These are phyloP conservation scores for Lolium perenne DNA, from an alignment of 176 grass and related monocot genomes.

Conservation along the genomic window DNA sequence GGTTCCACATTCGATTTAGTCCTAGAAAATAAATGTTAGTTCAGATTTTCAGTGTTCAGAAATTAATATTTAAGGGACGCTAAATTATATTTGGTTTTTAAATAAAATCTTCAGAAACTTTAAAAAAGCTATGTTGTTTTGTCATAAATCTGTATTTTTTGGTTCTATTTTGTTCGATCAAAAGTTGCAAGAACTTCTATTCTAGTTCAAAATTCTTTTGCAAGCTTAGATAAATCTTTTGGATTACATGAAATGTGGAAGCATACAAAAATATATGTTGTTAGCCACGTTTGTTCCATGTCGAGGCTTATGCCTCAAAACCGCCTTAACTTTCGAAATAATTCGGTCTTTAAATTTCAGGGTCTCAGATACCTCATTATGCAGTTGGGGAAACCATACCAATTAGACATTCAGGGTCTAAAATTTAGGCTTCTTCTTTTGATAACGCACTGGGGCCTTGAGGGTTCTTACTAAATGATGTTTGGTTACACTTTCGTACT, in stretches of 20 bases:
- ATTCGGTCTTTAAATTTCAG: neutral
- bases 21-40: conserved; percentile 9
- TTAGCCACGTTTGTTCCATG: neutral
- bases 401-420: neutral
- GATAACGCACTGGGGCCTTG: neutral
- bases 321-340: neutral
- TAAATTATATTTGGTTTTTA: neutral
- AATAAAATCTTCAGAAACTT: neutral
- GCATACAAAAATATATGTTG: neutral
- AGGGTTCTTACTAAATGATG: neutral
- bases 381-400: neutral
- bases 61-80: neutral
- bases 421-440: neutral
- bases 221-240: neutral
- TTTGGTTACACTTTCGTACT: neutral
- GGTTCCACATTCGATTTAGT: conserved; percentile 6
- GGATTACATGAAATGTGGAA: neutral
- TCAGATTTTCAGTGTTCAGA: neutral
- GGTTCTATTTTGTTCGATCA: neutral
- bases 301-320: neutral
- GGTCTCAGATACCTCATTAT: neutral
- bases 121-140: neutral
- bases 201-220: neutral
- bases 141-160: neutral
- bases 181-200: neutral